Percentiles rank a stretch among this genome's conserved stretches.
phyloP scores from a whole-genome alignment of 352 stramenopile genomes.

The Achlya hypogyna region DNA sequence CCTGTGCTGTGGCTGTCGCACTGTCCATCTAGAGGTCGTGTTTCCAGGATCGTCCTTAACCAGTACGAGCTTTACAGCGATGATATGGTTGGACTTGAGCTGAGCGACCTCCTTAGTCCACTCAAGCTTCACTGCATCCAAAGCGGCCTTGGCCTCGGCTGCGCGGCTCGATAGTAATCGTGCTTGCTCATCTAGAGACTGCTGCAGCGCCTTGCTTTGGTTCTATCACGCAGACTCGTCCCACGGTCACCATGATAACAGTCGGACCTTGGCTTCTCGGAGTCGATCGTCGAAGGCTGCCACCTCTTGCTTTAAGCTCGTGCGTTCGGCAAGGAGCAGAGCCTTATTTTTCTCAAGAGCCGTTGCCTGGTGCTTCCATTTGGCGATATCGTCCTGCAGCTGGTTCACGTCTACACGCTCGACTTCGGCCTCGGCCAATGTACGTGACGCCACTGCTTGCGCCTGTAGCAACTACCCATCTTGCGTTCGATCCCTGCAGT shows the following conservation, averaged over 20 bases:
- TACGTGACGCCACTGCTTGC: constrained; percentile 32
- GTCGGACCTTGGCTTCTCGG: constrained; percentile 26
- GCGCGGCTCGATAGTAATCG: neutral
- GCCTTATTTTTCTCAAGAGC: constrained; percentile 36
- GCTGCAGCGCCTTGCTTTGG: constrained; percentile 37
- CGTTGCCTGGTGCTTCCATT: constrained; percentile 46
- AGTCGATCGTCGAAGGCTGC: constrained; percentile 30
- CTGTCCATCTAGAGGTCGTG: constrained; percentile 2
- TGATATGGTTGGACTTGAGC: neutral
- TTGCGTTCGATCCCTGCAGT: neutral
- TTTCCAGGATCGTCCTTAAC: neutral
- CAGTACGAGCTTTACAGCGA: neutral
- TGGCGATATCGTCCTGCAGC: constrained; percentile 41
- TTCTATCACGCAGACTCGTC: constrained; percentile 29
- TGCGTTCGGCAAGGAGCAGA: constrained; percentile 33
- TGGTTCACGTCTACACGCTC: constrained; percentile 31
- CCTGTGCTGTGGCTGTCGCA: neutral
- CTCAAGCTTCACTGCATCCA: constrained; percentile 10
- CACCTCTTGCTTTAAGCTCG: constrained; percentile 30
- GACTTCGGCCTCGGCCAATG: constrained; percentile 30
- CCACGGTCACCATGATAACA: constrained; percentile 24
- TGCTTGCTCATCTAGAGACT: constrained; percentile 3
- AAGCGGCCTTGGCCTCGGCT: neutral
- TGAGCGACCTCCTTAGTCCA: constrained; percentile 8
- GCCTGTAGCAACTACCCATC: constrained; percentile 17